phyloP scores from a whole-genome alignment of 805 yeast species.

The Saccharomycopsis lassenensis region DNA sequence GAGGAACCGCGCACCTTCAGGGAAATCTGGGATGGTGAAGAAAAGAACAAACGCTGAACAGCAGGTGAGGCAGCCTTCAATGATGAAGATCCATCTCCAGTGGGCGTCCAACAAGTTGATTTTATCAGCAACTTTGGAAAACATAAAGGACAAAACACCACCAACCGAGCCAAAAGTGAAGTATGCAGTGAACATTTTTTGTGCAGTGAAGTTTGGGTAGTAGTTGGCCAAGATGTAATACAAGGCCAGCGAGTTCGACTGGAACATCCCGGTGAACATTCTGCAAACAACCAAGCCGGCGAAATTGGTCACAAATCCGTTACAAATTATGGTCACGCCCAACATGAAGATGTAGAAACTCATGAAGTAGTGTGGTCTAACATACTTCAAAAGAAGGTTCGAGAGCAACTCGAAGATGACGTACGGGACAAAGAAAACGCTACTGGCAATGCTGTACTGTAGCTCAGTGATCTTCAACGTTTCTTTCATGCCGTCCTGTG shows the following conservation, averaged over 20 bases:
- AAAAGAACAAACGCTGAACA: constrained; percentile 29
- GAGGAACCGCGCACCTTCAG: constrained; percentile 21
- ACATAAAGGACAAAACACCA: constrained; percentile 10
- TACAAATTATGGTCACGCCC: constrained; percentile 13
- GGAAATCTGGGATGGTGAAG: constrained; percentile 30
- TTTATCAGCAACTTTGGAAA: constrained; percentile 4
- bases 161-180: constrained; percentile 15
- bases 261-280: constrained; percentile 15
- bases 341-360: constrained; percentile 17
- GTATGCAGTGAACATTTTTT: constrained; percentile 15
- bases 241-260: constrained; percentile 14
- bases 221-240: constrained; percentile 18
- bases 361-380: constrained; percentile 17
- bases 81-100: constrained; percentile 44
- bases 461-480: constrained; percentile 3
- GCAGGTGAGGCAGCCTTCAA: constrained; percentile 37
- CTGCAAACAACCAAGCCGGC: constrained; percentile 13
- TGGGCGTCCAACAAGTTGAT: not conserved
- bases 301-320: constrained; percentile 14
- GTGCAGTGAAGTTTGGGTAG: constrained; percentile 14
- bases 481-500: constrained; percentile 13
- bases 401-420: constrained; percentile 15
- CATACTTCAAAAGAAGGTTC: constrained; percentile 14
- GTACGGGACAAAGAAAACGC: constrained; percentile 16
- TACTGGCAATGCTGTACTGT: constrained; percentile 14